Evolutionary conservation across 2,329 filamentous ascomycete genomes (phyloP), one percentile per base, ranked within the genome.

Genomic region (Pseudocercospora crystallina): DNA sequence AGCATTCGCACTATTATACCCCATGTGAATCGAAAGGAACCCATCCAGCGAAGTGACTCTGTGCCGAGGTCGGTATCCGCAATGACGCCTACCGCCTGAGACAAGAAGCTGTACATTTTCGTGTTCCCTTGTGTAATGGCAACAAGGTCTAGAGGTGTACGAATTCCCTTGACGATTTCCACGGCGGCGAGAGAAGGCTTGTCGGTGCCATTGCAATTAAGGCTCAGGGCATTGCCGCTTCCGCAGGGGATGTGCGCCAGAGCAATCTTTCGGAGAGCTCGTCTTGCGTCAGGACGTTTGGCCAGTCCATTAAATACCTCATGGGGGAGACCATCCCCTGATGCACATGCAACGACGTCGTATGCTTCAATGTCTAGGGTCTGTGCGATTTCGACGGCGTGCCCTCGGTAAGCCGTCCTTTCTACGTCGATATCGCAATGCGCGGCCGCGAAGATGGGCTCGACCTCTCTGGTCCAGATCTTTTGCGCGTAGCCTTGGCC

Each of bases 281-380:
- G 80, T 30, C 78, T 76, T 14, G 90, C 90, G 70, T 96, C 88
- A 4, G 79, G 66, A 34, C 90, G 84, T 70, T 83, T 86, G 11
- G 82, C 90, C 30, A 99, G 74, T 0, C 94, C 94, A 66, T 99
- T 97, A 76, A 96, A 96, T 8, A 96, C 87, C 71, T 99, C 94
- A 67, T 96, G 87, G 0, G 90, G 86, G 34, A 96, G 78, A 8
- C 94, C 94, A 63, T 99, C 94, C 4, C 94, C 94, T 0, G 92
- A 96, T 66, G 90, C 94, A 56, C 89, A 89, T 20, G 92, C 84
- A 11, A 97, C 80, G 8, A 90, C 86, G 72, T 99, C 94, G 69
- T 84, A 96, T 2, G 79, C 81, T 41, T 90, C 81, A 26, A 94
- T 79, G 65, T 96, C 88, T 42, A 96, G 72, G 36, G 83, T 78